phyloP scores from a whole-genome alignment of 139 green algal species.

The Picochlorum sp. region DNA sequence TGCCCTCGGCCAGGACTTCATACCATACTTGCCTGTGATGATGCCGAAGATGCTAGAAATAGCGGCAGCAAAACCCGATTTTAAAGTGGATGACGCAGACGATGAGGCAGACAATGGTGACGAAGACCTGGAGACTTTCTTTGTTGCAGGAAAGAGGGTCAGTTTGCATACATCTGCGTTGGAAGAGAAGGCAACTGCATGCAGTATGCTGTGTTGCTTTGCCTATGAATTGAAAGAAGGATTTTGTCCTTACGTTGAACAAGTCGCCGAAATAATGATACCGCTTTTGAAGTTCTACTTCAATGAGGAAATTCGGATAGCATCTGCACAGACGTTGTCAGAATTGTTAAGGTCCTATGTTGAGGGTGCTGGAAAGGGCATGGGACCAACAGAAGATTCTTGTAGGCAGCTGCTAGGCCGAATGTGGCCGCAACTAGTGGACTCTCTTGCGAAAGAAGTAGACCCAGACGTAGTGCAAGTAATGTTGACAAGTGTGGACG shows the following conservation, averaged over 20 bases:
- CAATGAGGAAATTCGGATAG: conserved; percentile 83
- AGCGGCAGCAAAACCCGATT: conserved; percentile 71
- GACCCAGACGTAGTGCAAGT: conserved; percentile 56
- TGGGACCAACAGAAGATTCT: conserved; percentile 34
- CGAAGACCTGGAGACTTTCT: conserved; percentile 55
- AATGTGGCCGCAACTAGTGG: conserved; percentile 52
- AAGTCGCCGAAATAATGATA: conserved; percentile 69
- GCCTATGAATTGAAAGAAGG: conserved; percentile 92
- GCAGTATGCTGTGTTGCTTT: conserved; percentile 98
- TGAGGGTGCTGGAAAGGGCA: conserved; percentile 56
- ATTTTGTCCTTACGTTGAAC: conserved; percentile 87
- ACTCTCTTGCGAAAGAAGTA: conserved; percentile 57
- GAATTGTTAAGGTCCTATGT: conserved; percentile 73
- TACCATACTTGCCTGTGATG: conserved; percentile 87
- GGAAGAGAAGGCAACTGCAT: conserved; percentile 96
- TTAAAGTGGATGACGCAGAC: conserved; percentile 56
- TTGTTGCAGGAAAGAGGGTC: conserved; percentile 68
- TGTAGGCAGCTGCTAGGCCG: conserved; percentile 56
- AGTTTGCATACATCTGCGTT: conserved; percentile 65
- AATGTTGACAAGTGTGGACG: conserved; percentile 57
- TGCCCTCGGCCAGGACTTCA: conserved; percentile 88
- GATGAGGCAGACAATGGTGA: conserved; percentile 9
- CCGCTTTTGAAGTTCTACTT: conserved; percentile 94
- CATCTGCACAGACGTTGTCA: conserved; percentile 62
- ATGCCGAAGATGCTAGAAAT: conserved; percentile 87